Evolutionary conservation across 208 protist species (phyloP), one percentile per base, ranked within the genome.

Genomic region (Angomonas ambiguus): DNA sequence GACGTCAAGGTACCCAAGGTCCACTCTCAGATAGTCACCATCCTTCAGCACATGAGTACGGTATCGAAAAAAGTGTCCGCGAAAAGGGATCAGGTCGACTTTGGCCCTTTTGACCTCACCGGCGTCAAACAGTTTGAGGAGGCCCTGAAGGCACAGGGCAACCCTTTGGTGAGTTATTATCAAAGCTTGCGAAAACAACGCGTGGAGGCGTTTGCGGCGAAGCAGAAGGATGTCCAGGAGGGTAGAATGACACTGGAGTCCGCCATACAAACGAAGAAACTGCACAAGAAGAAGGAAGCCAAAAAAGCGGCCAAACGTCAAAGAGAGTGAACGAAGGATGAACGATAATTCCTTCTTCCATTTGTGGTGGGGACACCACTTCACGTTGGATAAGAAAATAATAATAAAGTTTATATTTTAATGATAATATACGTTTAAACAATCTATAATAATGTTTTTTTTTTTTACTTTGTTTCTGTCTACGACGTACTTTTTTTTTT

Each of bases 1-100:
- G 86, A 95, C 59, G 84, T 96, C 30, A 91, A 92, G 62, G 79
- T 93, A 33, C 87, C 87, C 8, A 87, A 90, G 73, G 74, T 93
- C 28, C 80, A 94, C 73, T 69, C 80, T 10, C 78, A 85, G 65
- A 79, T 97, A 62, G 82, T 58, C 49, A 80, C 76, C 22, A 34
- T 95, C 25, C 73, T 94, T n/a, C 86, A 81, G 11, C 80, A 94
- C 77, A 87, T 95, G 45, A 73, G 91, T 63, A 72, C 74, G 25
- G 91, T 77, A 34, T 76, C 77, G 34, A 75, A 90, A 58, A 68
- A 75, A 51, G 93, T 90, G 48, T 73, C 77, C 56, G 63, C 79
- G 18, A 78, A 80, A 68, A 87, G 92, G 13, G 86, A 94, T 56
- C 76, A 91, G 48, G 79, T 74, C 18, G 80, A 72, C 65, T 91